A percentile compares a stretch with the other conserved stretches of the same genome.
These are phyloP conservation scores for Neurospora hispaniola DNA, from an alignment of 495 filamentous ascomycete genomes.

Conservation along the genomic window DNA sequence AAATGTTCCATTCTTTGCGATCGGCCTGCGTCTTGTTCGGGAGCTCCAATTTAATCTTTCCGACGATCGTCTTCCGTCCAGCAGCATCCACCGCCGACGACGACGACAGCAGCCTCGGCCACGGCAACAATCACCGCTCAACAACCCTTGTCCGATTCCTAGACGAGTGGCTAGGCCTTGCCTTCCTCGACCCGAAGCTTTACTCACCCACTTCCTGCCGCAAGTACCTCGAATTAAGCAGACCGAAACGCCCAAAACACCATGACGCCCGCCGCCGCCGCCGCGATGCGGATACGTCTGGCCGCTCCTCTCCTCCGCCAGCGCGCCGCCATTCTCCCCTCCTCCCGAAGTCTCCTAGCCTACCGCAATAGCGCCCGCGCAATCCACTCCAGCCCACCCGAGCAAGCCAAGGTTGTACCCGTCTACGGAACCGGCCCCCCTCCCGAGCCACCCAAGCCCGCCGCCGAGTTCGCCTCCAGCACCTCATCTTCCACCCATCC, in stretches of 20 bases:
- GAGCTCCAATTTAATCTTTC: neutral
- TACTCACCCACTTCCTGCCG: neutral
- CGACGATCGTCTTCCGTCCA: neutral
- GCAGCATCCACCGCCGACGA: neutral
- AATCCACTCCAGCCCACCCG: slow-evolving; percentile 31
- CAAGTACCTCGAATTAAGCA: neutral
- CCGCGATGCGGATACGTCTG: slow-evolving; percentile 9
- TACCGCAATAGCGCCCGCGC: slow-evolving; percentile 9
- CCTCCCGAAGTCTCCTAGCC: neutral
- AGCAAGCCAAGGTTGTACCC: slow-evolving; percentile 43
- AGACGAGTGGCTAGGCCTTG: neutral
- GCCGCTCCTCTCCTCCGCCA: slow-evolving; percentile 3
- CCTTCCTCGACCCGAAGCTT: neutral
- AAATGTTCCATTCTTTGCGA: neutral
- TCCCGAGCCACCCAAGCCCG: slow-evolving; percentile 59
- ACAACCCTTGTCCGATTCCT: neutral
- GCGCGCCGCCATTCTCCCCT: neutral
- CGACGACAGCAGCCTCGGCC: neutral
- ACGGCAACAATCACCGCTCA: neutral
- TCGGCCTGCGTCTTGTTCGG: neutral
- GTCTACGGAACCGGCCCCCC: slow-evolving; percentile 78
- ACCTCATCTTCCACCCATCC: neutral
- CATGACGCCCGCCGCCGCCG: slow-evolving; percentile 4
- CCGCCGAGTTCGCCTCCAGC: slow-evolving; percentile 32
- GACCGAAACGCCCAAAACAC: neutral